phyloP scores from a whole-genome alignment of 805 yeast species.

The Saccharomycopsis selenospora region DNA sequence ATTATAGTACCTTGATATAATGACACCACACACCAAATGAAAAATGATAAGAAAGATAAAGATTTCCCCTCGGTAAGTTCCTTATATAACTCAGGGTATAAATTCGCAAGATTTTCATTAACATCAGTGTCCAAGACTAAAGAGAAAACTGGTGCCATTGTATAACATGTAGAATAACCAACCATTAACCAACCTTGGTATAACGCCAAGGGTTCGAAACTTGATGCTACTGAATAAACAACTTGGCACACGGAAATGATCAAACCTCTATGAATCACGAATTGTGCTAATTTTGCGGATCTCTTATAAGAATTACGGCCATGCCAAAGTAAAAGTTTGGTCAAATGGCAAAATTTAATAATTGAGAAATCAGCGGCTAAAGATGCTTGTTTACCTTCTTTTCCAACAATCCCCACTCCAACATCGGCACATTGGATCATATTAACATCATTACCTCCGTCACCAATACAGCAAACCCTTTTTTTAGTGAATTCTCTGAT shows the following conservation, averaged over 20 bases:
- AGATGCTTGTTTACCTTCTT: constrained; percentile 96
- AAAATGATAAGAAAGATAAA: constrained; percentile 78
- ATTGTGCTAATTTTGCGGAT: constrained; percentile 90
- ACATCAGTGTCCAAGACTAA: constrained; percentile 88
- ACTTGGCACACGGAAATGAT: constrained; percentile 93
- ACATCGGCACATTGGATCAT: constrained; percentile 99
- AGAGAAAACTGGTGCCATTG: constrained; percentile 97
- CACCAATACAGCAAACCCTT: constrained; percentile 96
- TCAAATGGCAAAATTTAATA: constrained; percentile 81
- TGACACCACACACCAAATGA: constrained; percentile 84
- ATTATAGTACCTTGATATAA: constrained; percentile 86
- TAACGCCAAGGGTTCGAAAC: constrained; percentile 88
- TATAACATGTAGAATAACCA: constrained; percentile 93
- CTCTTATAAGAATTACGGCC: constrained; percentile 96
- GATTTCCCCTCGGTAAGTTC: constrained; percentile 87
- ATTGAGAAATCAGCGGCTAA: constrained; percentile 95
- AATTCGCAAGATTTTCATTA: constrained; percentile 76
- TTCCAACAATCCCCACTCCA: constrained; percentile 98
- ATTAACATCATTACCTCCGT: constrained; percentile 98
- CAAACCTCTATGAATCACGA: constrained; percentile 93
- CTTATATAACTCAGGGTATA: constrained; percentile 91
- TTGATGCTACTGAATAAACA: constrained; percentile 77
- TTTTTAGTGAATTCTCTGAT: constrained; percentile 77
- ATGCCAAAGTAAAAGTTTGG: constrained; percentile 89
- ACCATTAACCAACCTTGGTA: constrained; percentile 98